Percentiles rank a stretch among this genome's conserved stretches.
Evolutionary conservation across 352 stramenopile genomes (phyloP).

Genomic region (Phytophthora tubulina): DNA sequence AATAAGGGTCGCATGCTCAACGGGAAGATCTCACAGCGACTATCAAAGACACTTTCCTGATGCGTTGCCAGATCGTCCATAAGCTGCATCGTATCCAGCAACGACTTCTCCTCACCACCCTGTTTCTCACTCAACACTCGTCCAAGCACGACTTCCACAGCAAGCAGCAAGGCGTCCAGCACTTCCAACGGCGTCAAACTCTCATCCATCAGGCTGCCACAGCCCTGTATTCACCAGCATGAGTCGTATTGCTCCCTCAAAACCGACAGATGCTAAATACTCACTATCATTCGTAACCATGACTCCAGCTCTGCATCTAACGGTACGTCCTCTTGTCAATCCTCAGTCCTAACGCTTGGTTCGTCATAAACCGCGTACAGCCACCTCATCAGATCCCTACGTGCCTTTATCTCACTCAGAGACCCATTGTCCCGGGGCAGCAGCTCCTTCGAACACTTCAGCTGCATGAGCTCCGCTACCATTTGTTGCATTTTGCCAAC

Average conservation of each 20-base stretch:
- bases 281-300: not conserved
- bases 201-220: slow-evolving; percentile 8
- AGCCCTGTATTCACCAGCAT: slow-evolving; percentile 18
- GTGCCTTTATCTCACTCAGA: too few species aligned
- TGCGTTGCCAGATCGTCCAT: slow-evolving; percentile 39
- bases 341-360: not conserved
- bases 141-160: slow-evolving; percentile 49
- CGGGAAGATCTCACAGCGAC: slow-evolving; percentile 51
- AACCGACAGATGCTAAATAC: not conserved
- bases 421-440: not conserved
- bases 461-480: not conserved
- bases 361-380: not conserved
- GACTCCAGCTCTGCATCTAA: not conserved
- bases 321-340: not conserved
- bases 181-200: slow-evolving; percentile 1
- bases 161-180: slow-evolving; percentile 29
- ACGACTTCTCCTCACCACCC: slow-evolving; percentile 13
- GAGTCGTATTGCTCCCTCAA: not conserved
- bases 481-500: not conserved
- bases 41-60: slow-evolving; percentile 44
- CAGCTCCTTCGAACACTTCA: not conserved
- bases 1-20: slow-evolving; percentile 35
- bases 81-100: slow-evolving; percentile 28
- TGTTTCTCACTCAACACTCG: slow-evolving; percentile 44
- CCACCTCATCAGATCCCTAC: not conserved